phyloP scores from a whole-genome alignment of 805 yeast species.

The Helenozyma rhizophorensis region DNA sequence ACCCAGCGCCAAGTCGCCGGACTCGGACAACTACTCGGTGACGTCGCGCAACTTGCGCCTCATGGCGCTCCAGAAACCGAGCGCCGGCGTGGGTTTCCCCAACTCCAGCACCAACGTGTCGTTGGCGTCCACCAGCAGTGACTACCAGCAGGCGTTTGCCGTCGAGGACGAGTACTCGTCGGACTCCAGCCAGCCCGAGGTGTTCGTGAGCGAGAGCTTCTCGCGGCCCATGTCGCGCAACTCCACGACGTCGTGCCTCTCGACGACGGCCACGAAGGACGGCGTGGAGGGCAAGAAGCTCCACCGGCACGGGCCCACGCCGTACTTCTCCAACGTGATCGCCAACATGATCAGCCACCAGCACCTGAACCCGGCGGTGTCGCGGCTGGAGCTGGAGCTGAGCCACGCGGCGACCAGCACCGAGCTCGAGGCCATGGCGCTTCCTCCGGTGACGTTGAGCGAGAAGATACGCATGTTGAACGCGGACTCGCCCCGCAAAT shows the following conservation, averaged over 20 bases:
- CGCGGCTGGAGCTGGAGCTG: neutral
- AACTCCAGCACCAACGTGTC: constrained; percentile 21
- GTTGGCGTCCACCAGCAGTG: constrained; percentile 22
- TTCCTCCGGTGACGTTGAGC: constrained; percentile 40
- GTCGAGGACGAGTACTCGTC: constrained; percentile 3
- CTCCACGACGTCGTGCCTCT: constrained; percentile 62
- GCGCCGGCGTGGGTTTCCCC: neutral
- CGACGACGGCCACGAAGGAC: constrained; percentile 71
- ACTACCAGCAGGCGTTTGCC: constrained; percentile 18
- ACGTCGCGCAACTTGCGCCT: constrained; percentile 18
- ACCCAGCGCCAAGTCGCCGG: neutral
- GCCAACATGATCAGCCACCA: constrained; percentile 23
- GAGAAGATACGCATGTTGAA: constrained; percentile 43
- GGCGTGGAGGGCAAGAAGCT: constrained; percentile 63
- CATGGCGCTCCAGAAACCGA: constrained; percentile 1
- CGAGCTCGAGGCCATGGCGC: constrained; percentile 7
- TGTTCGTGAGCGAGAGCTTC: constrained; percentile 15
- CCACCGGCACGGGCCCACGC: constrained; percentile 40
- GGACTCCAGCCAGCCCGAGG: constrained; percentile 5
- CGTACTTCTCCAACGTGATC: constrained; percentile 29
- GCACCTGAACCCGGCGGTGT: neutral
- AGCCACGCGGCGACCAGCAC: constrained; percentile 2
- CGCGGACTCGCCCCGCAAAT: too few species aligned
- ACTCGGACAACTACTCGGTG: constrained; percentile 6
- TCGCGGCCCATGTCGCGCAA: constrained; percentile 60